These are phyloP conservation scores for Metarhizium sp. DNA, from an alignment of 2,329 filamentous ascomycete species.

Conservation along the genomic window DNA sequence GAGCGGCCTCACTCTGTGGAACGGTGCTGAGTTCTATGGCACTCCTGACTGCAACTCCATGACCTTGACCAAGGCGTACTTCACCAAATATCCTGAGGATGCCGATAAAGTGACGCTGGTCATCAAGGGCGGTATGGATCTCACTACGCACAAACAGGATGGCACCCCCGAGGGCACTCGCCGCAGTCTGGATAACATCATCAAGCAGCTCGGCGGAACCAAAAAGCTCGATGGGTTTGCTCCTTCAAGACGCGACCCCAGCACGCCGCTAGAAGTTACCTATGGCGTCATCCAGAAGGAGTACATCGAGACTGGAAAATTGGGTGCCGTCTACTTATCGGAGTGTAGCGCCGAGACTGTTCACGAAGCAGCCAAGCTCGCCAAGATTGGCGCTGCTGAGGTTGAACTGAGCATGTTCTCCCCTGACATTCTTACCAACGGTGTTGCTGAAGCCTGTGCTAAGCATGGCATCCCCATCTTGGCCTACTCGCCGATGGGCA, in stretches of 20 bases:
- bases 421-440: constrained; percentile 39
- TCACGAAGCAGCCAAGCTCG: constrained; percentile 33
- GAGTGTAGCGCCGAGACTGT: constrained; percentile 41
- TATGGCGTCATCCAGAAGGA: constrained; percentile 34
- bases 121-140: constrained; percentile 48
- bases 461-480: constrained; percentile 60
- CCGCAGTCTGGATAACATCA: constrained; percentile 47
- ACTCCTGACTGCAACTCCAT: constrained; percentile 47
- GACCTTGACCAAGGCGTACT: constrained; percentile 51
- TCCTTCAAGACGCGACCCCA: constrained; percentile 45
- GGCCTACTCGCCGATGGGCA: constrained; percentile 44
- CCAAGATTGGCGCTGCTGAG: constrained; percentile 39
- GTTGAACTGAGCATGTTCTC: constrained; percentile 43
- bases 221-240: constrained; percentile 55
- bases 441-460: constrained; percentile 43
- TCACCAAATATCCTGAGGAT: constrained; percentile 53
- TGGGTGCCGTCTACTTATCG: constrained; percentile 42
- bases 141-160: constrained; percentile 27
- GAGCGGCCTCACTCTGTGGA: constrained; percentile 44
- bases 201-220: constrained; percentile 39
- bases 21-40: constrained; percentile 58
- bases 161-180: constrained; percentile 45
- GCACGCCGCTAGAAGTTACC: constrained; percentile 33
- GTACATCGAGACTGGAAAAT: constrained; percentile 41
- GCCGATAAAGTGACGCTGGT: constrained; percentile 51